Evolutionary conservation across 2,329 filamentous ascomycete genomes (phyloP), one percentile per base, ranked within the genome.

Genomic region (Trichoderma hamatum): DNA sequence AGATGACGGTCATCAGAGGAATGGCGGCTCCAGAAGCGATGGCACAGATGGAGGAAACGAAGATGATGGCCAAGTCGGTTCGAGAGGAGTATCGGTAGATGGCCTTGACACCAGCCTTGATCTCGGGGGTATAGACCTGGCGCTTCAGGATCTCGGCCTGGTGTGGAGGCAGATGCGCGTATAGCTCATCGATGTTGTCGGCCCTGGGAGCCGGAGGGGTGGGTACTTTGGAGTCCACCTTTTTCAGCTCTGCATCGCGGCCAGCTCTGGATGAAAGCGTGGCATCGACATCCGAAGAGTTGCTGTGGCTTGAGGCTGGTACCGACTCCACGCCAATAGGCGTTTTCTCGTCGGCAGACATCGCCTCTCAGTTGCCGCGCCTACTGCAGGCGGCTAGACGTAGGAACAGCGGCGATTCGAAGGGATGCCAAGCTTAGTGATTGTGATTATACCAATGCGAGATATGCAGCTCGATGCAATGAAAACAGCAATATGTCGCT

Each of bases 1-100:
- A 96, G 43, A 97, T 82, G 70, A 93, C 85, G 0, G 92, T 95
- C 88, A 96, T 95, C 26, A 94, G 82, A 5, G 93, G 93, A 71
- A 95, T 79, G 11, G 90, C 90, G 67, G 92, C 92, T 70, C 93
- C 92, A 24, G 88, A 90, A 43, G 84, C 88, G 71, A 94, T 91
- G 71, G 91, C 86, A 69, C 87, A 87, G 65, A 95, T 74, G 32
- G 83, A 76, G 61, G 89, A 87, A 65, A 92, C 79, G 54, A 79
- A 74, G 52, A 93, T 85, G 75, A 94, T 88, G 71, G 89, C 72
- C 16, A 90, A 74, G 75, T 94, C 92, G 72, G 84, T 85, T 61
- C 80, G 84, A 1, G 89, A 89, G 2, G 91, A 86, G 81, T 93
- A 94, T 72, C 91, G 88, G 77, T 88, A 93, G 28, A 94, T 82